Conservation (phyloP, 73 alveolate genomes). For the Symbiodinium natans region DNA sequence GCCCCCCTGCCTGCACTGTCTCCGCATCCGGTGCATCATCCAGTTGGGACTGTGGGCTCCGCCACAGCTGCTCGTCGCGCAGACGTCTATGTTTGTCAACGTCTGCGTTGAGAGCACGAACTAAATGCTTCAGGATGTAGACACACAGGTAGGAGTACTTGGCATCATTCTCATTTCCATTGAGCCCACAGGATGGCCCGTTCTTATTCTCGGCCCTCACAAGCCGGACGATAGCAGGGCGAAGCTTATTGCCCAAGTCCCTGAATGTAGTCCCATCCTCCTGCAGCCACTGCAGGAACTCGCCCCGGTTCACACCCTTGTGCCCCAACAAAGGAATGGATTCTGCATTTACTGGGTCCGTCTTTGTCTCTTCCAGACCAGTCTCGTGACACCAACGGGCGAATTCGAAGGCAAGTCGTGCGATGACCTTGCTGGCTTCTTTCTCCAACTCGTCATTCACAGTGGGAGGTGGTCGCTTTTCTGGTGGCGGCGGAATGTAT, state of each 20-base stretch:
- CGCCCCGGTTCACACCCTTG: slow-evolving; percentile 76
- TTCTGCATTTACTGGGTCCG: not conserved
- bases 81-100: slow-evolving; percentile 38
- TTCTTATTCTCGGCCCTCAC: slow-evolving; percentile 84
- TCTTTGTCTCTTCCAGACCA: slow-evolving; percentile 42
- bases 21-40: slow-evolving; percentile 67
- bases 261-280: slow-evolving; percentile 12
- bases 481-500: slow-evolving; percentile 76
- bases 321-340: slow-evolving; percentile 21
- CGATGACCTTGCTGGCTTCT: slow-evolving; percentile 47
- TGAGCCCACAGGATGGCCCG: slow-evolving; percentile 72
- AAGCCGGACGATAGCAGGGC: slow-evolving; percentile 72
- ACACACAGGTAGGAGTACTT: slow-evolving; percentile 59
- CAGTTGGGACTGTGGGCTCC: slow-evolving; percentile 5
- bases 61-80: slow-evolving; percentile 62
- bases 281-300: slow-evolving; percentile 60
- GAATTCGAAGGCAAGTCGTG: slow-evolving; percentile 53
- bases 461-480: slow-evolving; percentile 76
- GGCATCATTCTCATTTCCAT: slow-evolving; percentile 79
- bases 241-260: slow-evolving; percentile 54
- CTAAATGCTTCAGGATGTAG: slow-evolving; percentile 45
- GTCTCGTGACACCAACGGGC: slow-evolving; percentile 84
- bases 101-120: slow-evolving; percentile 75
- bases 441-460: slow-evolving; percentile 80
- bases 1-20: slow-evolving; percentile 6